A percentile compares a stretch with the other conserved stretches of the same genome.
Evolutionary conservation across 2,329 filamentous ascomycete genomes (phyloP).

Genomic region (Thermochaetoides dissita): DNA sequence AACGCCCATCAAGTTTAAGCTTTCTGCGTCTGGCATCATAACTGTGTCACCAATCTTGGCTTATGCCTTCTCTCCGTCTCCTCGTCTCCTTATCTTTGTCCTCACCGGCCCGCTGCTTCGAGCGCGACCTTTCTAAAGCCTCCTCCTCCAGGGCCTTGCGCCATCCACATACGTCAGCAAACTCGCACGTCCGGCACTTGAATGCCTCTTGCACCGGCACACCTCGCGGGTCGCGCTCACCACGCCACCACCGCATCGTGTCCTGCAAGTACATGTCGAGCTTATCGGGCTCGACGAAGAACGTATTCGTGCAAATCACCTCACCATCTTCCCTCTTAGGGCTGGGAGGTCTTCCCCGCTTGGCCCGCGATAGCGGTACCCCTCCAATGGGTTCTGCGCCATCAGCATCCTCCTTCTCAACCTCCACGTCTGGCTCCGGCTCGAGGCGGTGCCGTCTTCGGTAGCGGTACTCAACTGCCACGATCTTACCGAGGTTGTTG

Average conservation of each 20-base stretch:
- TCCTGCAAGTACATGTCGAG: conserved; percentile 53
- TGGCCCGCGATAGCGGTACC: too few species aligned
- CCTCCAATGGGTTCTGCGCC: too few species aligned
- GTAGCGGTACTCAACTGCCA: conserved; percentile 41
- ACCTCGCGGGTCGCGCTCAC: conserved; percentile 55
- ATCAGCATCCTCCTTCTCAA: too few species aligned
- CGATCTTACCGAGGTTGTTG: conserved; percentile 33
- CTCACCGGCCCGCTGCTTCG: conserved; percentile 1
- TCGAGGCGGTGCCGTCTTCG: conserved; percentile 23
- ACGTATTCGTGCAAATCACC: conserved; percentile 40
- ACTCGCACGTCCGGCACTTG: conserved; percentile 79
- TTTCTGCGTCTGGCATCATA: too few species aligned
- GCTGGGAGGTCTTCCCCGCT: too few species aligned
- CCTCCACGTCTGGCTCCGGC: neutral
- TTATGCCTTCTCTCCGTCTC: neutral
- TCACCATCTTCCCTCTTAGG: conserved; percentile 17
- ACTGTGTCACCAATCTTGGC: too few species aligned
- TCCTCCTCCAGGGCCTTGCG: conserved; percentile 54
- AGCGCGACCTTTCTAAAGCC: conserved; percentile 13
- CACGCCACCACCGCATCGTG: conserved; percentile 80
- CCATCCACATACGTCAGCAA: conserved; percentile 68
- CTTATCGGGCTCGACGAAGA: conserved; percentile 50
- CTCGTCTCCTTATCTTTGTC: neutral
- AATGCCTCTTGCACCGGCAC: conserved; percentile 70
- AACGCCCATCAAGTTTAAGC: too few species aligned